A percentile compares a stretch with the other conserved stretches of the same genome.
Evolutionary conservation across 1,284 basidiomycete species (phyloP).

Genomic region (Puccinia polysora): DNA sequence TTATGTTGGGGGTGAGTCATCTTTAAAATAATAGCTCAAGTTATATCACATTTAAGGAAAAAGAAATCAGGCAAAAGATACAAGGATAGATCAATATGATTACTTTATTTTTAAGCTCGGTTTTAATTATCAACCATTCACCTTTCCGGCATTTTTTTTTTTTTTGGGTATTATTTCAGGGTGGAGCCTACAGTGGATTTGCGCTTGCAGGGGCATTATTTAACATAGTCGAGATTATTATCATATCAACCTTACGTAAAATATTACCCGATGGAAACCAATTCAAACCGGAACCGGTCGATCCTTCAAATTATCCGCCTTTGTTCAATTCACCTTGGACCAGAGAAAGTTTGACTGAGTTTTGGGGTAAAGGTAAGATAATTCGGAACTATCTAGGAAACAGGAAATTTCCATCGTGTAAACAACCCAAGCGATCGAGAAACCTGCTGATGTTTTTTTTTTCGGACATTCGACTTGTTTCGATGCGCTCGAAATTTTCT

Average conservation of each 20-base stretch:
- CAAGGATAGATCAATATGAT: too few species aligned
- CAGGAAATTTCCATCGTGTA: background rate
- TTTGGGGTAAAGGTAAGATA: conserved; percentile 40
- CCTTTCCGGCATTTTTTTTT: background rate
- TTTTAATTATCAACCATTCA: background rate
- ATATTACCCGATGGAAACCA: conserved; percentile 18
- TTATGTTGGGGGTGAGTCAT: conserved; percentile 9
- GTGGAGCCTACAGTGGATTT: conserved; percentile 17
- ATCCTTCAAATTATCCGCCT: conserved; percentile 37
- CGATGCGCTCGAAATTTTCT: background rate
- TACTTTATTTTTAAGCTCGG: background rate
- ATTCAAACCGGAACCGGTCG: conserved; percentile 26
- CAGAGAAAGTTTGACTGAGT: conserved; percentile 19
- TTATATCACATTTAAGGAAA: background rate
- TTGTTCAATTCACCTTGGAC: conserved; percentile 38
- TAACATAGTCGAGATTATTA: conserved; percentile 23
- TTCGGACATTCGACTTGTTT: too few species aligned
- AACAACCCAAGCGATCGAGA: background rate
- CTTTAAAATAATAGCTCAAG: background rate
- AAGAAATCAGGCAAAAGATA: too few species aligned
- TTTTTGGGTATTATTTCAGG: too few species aligned
- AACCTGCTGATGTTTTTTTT: background rate
- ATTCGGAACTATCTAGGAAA: background rate
- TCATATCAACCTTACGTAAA: background rate
- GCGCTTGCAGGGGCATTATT: conserved; percentile 29